A percentile compares a stretch with the other conserved stretches of the same genome.
These are phyloP conservation scores for Nannizziopsis arthrosporioides DNA, from an alignment of 2,329 filamentous ascomycete species.

Conservation along the genomic window DNA sequence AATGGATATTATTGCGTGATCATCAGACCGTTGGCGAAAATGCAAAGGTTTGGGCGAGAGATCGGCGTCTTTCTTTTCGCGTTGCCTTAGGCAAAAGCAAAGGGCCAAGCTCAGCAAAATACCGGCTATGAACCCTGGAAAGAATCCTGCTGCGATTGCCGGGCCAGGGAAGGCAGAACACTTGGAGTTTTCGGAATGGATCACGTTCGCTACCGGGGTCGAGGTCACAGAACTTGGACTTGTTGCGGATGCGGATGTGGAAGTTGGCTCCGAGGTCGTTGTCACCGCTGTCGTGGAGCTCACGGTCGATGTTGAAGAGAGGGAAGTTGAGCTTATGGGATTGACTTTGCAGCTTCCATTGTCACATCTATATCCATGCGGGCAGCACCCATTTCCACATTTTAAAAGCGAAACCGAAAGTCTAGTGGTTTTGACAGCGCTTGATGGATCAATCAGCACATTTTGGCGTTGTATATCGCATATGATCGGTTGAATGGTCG, in stretches of 20 bases:
- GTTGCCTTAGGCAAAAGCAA: constrained; percentile 28
- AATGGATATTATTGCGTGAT: constrained; percentile 27
- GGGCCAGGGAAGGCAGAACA: constrained; percentile 32
- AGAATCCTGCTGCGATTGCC: constrained; percentile 36
- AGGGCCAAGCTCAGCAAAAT: constrained; percentile 45
- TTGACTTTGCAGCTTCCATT: constrained; percentile 17
- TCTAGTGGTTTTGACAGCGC: constrained; percentile 33
- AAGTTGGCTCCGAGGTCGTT: constrained; percentile 18
- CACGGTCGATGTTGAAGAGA: constrained; percentile 17
- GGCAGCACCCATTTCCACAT: constrained; percentile 36
- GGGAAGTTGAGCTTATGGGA: constrained; percentile 21
- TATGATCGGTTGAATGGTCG: constrained; percentile 32
- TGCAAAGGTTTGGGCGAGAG: constrained; percentile 10
- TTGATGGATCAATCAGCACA: constrained; percentile 27
- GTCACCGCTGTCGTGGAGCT: constrained; percentile 14
- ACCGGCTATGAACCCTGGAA: constrained; percentile 36
- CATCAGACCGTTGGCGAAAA: constrained; percentile 25
- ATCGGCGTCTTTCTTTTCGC: constrained; percentile 8
- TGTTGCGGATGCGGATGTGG: constrained; percentile 8
- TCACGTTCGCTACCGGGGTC: constrained; percentile 16
- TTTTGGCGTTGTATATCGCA: constrained; percentile 36
- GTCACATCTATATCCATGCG: constrained; percentile 37
- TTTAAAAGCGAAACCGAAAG: constrained; percentile 30
- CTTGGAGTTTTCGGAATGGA: constrained; percentile 11
- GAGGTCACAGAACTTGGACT: constrained; percentile 5